Evolutionary conservation across 2,329 filamentous ascomycete genomes (phyloP), one percentile per base, ranked within the genome.

Genomic region (Botrytis deweyae): DNA sequence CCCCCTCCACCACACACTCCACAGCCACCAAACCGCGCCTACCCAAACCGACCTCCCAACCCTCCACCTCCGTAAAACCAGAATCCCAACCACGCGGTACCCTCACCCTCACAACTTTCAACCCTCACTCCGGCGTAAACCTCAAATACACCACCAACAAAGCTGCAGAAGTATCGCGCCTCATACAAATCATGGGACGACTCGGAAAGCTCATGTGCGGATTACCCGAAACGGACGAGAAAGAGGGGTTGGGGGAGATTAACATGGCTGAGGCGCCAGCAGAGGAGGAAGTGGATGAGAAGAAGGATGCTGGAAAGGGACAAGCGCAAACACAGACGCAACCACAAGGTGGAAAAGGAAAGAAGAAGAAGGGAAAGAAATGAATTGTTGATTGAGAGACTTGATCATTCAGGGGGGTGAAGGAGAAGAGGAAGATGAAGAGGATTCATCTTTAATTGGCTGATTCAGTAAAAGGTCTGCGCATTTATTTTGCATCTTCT

Each of bases 91-190:
- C 90, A 7, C 87, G 88, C 77, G 94, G 92, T 77, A 89, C 87
- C 72, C 90, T 99, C 70, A 91, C 90, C 6, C 85, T 99, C 75
- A 98, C 97, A 85, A 96, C 96, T 7, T 98, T 91, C 84, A 93
- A 98, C 82, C 92, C 96, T 0, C 85, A 85, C 61, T 92, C 91
- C 72, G 96, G 96, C 80, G 91, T 91, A 74, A 91, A 91, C 75
- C 87, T 99, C 76, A 97, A 98, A 84, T 98, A 98, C 86, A 88
- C 89, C 81, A 99, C 96, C 52, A 92, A 91, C 81, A 97, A 97
- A 84, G 93, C 92, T 33, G 93, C 93, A 33, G 95, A 98, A 84
- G 94, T 99, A 16, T 91, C 92, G 38, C 87, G 96, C 42, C 84
- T 99, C 79, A 89, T 99, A 73, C 89, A 90, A 70, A 80, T 91